Percentiles rank a stretch among this genome's conserved stretches.
These are phyloP conservation scores for Trametes punicea DNA, from an alignment of 768 basidiomycete species.

Conservation along the genomic window DNA sequence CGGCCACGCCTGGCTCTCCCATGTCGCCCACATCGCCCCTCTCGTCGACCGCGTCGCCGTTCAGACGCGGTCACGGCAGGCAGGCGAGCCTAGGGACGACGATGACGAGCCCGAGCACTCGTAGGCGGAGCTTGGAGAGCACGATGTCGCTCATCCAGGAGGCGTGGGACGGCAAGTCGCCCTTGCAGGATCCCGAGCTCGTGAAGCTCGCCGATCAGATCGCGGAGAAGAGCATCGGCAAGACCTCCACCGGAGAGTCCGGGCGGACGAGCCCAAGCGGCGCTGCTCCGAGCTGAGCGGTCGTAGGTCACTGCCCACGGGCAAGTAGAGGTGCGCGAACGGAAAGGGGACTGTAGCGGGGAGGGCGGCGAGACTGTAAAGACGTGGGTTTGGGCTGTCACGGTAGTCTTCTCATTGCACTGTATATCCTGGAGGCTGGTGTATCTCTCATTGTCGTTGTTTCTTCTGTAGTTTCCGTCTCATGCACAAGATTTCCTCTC, in stretches of 20 bases:
- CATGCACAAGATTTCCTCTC: background rate
- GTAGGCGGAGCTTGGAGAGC: constrained; percentile 89
- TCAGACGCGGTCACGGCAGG: constrained; percentile 70
- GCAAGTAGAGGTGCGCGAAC: no score
- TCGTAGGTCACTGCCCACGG: no score
- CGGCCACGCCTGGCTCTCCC: constrained; percentile 43
- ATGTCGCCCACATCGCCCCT: constrained; percentile 39
- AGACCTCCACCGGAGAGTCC: constrained; percentile 12
- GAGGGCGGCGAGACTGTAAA: background rate
- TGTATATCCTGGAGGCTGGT: constrained; percentile 22
- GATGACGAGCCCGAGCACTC: constrained; percentile 89
- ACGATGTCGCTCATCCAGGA: constrained; percentile 95
- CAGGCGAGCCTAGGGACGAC: constrained; percentile 91
- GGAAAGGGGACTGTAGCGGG: no score
- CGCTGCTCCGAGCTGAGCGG: constrained; percentile 12
- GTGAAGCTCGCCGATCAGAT: constrained; percentile 28
- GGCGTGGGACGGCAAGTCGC: constrained; percentile 71
- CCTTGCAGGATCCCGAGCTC: constrained; percentile 25
- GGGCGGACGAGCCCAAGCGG: constrained; percentile 16
- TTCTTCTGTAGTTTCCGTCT: constrained; percentile 6
- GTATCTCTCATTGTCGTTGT: constrained; percentile 14
- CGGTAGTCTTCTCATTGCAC: constrained; percentile 21
- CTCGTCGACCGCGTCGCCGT: constrained; percentile 37
- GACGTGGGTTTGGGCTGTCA: constrained; percentile 5
- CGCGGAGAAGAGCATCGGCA: constrained; percentile 17